These are phyloP conservation scores for Bruguiera sexangula DNA, from an alignment of 345 rosid species.

Conservation along the genomic window DNA sequence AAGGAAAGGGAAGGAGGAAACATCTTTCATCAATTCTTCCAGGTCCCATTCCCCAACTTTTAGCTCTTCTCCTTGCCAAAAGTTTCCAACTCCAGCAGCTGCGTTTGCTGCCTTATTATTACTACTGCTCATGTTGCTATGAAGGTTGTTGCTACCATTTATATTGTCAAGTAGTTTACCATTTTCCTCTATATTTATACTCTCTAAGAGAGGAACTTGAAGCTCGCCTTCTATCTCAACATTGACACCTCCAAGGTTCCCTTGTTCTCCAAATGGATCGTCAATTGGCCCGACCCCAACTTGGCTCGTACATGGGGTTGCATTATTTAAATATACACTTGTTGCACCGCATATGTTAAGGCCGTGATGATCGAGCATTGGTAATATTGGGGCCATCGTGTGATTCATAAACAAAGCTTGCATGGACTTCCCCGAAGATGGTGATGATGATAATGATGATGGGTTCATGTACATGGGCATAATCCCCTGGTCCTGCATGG, in stretches of 20 bases:
- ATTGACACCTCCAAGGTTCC: conserved; percentile 20
- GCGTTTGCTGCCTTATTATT: conserved; percentile 21
- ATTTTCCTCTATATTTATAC: conserved; percentile 37
- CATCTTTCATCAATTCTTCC: conserved; percentile 76
- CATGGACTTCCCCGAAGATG: conserved; percentile 19
- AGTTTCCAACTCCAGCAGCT: conserved; percentile 29
- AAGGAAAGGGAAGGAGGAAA: conserved; percentile 55
- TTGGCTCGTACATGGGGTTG: conserved; percentile 21
- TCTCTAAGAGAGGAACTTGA: conserved; percentile 57
- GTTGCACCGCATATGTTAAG: conserved; percentile 22
- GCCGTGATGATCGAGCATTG: conserved; percentile 23
- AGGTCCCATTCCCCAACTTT: conserved; percentile 72
- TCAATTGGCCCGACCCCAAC: conserved; percentile 5
- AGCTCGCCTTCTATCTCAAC: conserved; percentile 41
- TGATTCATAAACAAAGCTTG: conserved; percentile 37
- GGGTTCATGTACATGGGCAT: conserved; percentile 39
- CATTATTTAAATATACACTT: conserved; percentile 20
- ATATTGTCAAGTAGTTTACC: conserved; percentile 21
- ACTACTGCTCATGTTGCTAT: conserved; percentile 6
- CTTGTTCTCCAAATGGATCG: conserved; percentile 20
- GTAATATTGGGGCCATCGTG: conserved; percentile 31
- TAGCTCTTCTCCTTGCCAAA: conserved; percentile 51
- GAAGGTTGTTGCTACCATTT: conserved; percentile 12
- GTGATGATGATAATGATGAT: conserved; percentile 31
- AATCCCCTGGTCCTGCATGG: conserved; percentile 47